phyloP scores from a whole-genome alignment of 2,329 filamentous ascomycete species.

The Ophiosphaerella herpotricha region DNA sequence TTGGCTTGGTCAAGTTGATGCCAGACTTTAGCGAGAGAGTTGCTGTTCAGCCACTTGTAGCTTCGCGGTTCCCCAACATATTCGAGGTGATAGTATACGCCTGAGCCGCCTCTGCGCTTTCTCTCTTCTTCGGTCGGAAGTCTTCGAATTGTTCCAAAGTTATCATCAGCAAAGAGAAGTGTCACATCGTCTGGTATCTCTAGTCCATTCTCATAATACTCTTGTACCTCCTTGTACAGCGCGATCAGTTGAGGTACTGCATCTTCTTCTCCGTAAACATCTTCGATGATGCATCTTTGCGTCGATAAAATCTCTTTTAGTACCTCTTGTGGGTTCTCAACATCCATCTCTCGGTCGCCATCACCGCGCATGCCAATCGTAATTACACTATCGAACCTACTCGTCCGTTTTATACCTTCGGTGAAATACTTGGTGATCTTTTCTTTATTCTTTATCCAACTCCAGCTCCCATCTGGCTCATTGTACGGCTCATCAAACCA shows the following conservation, averaged over 20 bases:
- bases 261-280: slow-evolving; percentile 4
- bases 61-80: slow-evolving; percentile 14
- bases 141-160: slow-evolving; percentile 14
- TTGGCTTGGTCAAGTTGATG: slow-evolving; percentile 7
- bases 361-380: slow-evolving; percentile 16
- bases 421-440: slow-evolving; percentile 10
- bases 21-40: slow-evolving; percentile 6
- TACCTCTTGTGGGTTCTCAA: slow-evolving; percentile 5
- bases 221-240: slow-evolving; percentile 15
- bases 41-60: slow-evolving; percentile 20
- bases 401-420: slow-evolving; percentile 2
- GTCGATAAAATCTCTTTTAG: slow-evolving; percentile 8
- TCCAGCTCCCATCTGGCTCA: slow-evolving; percentile 4
- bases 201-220: slow-evolving; percentile 12
- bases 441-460: slow-evolving; percentile 10
- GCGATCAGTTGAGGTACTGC: slow-evolving; percentile 5
- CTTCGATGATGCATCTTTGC: slow-evolving; percentile 6
- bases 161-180: slow-evolving; percentile 15
- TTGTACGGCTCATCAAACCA: slow-evolving; percentile 7
- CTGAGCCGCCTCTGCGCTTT: slow-evolving; percentile 5
- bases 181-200: slow-evolving; percentile 12
- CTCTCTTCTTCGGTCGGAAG: slow-evolving; percentile 5
- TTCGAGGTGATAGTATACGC: slow-evolving; percentile 18
- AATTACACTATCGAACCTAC: slow-evolving; percentile 5
- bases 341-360: slow-evolving; percentile 7